Evolutionary conservation across 225 moss, liverwort and hornwort genomes (phyloP), one percentile per base, ranked within the genome.

Genomic region (Lunularia cruciata): DNA sequence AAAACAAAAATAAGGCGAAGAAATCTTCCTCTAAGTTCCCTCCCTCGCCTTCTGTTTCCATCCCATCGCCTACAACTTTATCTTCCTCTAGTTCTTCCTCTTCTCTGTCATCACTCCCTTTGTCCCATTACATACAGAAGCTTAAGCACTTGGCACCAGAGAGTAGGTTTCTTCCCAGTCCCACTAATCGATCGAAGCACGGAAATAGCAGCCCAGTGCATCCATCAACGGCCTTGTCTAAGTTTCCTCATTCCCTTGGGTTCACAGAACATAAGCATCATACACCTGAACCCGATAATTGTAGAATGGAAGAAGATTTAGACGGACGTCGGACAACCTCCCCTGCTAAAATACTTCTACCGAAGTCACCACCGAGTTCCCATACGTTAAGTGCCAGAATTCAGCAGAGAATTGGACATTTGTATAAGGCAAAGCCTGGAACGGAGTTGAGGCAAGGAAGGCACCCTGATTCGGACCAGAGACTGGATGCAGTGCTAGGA

Each of bases 81-180:
- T 86, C 95, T 33, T 90, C 90, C n/a, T 82, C 74, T 23, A 85
- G 84, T 28, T 84, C 88, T 15, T 4, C 81, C 26, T 93, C 93
- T 19, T 89, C 89, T 4, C 68, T 87, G 43, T 85, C 84, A 11
- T 92, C 92, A 37, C 84, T 92, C 27, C 90, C 90, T 38, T 85
- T 95, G 43, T 92, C 95, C 49, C 95, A 95, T 55, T 95, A 95
- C 78, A 90, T 92, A 23, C 90, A 95, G 46, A 90, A 92, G 67
- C 85, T 95, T 38, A 92, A 87, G 73, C 83, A 87, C 47, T 75
- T 95, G 68, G 81, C 88, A 14, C 92, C 92, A 0, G 87, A 92
- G 13, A 87, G 89, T n/a, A 89, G 79, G 60, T 89, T 85, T 28
- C 80, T 80, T 14, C 63, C 74, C 46, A 79, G 76, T 62, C 89